These are phyloP conservation scores for Schoenoplectus triqueter DNA, from an alignment of 202 grass and related monocot species.

Conservation along the genomic window DNA sequence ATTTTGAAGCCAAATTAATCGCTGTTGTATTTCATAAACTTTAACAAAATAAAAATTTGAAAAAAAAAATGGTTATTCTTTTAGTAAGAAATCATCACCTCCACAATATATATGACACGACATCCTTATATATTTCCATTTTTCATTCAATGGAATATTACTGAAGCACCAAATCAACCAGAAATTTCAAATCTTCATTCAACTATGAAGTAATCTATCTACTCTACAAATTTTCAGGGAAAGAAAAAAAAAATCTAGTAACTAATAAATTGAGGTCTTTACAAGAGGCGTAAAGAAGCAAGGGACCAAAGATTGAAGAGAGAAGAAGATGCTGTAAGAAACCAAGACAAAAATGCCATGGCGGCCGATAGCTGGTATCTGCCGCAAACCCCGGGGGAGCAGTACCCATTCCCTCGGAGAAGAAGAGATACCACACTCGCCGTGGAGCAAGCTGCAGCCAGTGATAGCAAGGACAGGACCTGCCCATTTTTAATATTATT, in stretches of 20 bases:
- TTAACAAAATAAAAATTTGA: neutral
- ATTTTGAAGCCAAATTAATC: neutral
- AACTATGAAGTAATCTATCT: conserved; percentile 8
- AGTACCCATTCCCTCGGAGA: conserved; percentile 58
- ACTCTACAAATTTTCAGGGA: neutral
- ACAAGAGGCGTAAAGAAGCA: conserved; percentile 45
- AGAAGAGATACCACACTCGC: conserved; percentile 78
- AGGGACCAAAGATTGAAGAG: conserved; percentile 87
- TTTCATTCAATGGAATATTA: neutral
- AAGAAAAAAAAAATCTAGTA: conserved; percentile 4
- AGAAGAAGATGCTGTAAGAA: conserved; percentile 70
- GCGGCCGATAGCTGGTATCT: conserved; percentile 69
- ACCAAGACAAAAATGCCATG: conserved; percentile 93
- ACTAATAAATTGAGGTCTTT: conserved; percentile 10
- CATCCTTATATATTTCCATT: conserved; percentile 18
- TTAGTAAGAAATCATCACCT: no score
- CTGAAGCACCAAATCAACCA: conserved; percentile 8
- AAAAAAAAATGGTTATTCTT: neutral
- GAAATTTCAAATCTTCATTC: conserved; percentile 30
- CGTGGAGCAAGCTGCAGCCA: conserved; percentile 71
- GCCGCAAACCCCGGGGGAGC: conserved; percentile 63
- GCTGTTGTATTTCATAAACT: neutral
- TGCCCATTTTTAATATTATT: conserved; percentile 36
- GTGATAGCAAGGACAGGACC: conserved; percentile 70
- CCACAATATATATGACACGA: no score